Evolutionary conservation across 1,139 yeast species (phyloP).

Genomic region (Blastobotrys petasosporus): DNA sequence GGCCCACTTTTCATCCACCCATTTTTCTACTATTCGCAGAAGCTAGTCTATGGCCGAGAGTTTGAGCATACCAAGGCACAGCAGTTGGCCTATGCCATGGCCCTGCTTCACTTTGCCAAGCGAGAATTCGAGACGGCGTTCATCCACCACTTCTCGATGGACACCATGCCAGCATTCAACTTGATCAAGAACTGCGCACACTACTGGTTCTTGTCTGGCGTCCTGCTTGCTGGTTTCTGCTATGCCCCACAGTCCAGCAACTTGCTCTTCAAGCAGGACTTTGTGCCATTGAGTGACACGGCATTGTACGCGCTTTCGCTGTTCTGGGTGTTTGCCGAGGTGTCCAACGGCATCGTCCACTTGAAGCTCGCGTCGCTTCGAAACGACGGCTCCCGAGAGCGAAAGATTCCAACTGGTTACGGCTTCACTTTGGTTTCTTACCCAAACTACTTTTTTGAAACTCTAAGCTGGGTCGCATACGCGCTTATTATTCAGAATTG

Average conservation of each 20-base stretch:
- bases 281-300: slow-evolving; percentile 19
- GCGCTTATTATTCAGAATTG: slow-evolving; percentile 71
- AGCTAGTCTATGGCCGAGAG: slow-evolving; percentile 32
- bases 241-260: slow-evolving; percentile 49
- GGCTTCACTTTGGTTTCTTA: slow-evolving; percentile 41
- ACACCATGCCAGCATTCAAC: slow-evolving; percentile 88
- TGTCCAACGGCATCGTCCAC: slow-evolving; percentile 70
- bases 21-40: slow-evolving; percentile 46
- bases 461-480: slow-evolving; percentile 63
- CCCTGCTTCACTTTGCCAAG: slow-evolving; percentile 71
- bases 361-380: slow-evolving; percentile 53
- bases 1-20: slow-evolving; percentile 87
- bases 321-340: slow-evolving; percentile 61
- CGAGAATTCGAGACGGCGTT: slow-evolving; percentile 82
- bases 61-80: slow-evolving; percentile 49
- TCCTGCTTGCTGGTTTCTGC: slow-evolving; percentile 59
- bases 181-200: slow-evolving; percentile 84
- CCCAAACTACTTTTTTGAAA: slow-evolving; percentile 91
- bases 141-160: slow-evolving; percentile 76
- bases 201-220: slow-evolving; percentile 86
- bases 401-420: slow-evolving; percentile 49
- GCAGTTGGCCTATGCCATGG: slow-evolving; percentile 46
- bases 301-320: slow-evolving; percentile 22
- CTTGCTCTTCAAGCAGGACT: slow-evolving; percentile 28
- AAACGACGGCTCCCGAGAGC: slow-evolving; percentile 40